A percentile compares a stretch with the other conserved stretches of the same genome.
Evolutionary conservation across 345 rosid genomes (phyloP).

Genomic region (Populus euphratica): DNA sequence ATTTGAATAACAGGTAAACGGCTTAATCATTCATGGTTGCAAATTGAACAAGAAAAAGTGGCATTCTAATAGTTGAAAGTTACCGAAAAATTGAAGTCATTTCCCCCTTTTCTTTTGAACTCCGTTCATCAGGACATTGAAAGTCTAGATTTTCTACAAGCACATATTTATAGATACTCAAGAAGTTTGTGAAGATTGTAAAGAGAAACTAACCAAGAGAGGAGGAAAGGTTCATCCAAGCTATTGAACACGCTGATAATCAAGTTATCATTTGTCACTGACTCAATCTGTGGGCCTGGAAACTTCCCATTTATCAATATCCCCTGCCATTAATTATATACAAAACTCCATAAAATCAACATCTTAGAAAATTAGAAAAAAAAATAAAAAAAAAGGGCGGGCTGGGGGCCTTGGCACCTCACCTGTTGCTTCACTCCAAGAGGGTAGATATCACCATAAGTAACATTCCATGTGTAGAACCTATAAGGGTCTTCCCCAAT

Average conservation of each 20-base stretch:
- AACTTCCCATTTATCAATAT: conserved; percentile 84
- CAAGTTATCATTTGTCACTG: conserved; percentile 88
- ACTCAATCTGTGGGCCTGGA: conserved; percentile 83
- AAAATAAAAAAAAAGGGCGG: background rate
- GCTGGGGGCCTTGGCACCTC: background rate
- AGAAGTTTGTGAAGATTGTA: background rate
- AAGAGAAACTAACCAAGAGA: conserved; percentile 64
- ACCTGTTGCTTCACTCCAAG: conserved; percentile 70
- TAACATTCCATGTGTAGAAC: conserved; percentile 60
- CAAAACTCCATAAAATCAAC: background rate
- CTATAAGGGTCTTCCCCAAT: conserved; percentile 65
- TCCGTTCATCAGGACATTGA: background rate
- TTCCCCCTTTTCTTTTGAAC: background rate
- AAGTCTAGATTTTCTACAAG: background rate
- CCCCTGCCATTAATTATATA: conserved; percentile 45
- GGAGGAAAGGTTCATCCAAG: conserved; percentile 82
- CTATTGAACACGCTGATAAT: conserved; percentile 77
- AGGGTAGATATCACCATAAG: conserved; percentile 64
- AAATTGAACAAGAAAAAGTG: background rate
- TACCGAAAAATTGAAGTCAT: background rate
- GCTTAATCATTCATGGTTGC: background rate
- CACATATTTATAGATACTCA: background rate
- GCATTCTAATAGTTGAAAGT: background rate
- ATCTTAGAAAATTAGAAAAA: background rate
- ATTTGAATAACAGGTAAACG: background rate